Evolutionary conservation across 1,284 basidiomycete genomes (phyloP).

Genomic region (Tilletia walkeri): DNA sequence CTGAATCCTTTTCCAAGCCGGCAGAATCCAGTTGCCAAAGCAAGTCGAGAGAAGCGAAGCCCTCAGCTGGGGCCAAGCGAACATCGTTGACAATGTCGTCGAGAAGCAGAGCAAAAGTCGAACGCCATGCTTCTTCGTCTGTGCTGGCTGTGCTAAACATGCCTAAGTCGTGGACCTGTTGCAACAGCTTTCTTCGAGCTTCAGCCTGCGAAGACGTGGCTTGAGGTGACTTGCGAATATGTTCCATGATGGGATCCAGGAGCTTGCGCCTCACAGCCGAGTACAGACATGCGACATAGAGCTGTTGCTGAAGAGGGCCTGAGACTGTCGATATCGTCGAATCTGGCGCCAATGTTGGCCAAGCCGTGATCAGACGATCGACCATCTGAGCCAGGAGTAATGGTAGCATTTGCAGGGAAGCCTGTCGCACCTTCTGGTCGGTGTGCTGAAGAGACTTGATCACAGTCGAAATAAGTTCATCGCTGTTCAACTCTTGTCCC

Average conservation of each 20-base stretch:
- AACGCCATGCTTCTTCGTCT: slow-evolving; percentile 7
- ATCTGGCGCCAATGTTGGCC: neutral
- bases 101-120: neutral
- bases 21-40: slow-evolving; percentile 10
- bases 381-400: neutral
- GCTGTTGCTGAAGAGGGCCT: neutral
- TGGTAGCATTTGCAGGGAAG: neutral
- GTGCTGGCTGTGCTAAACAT: neutral
- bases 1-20: neutral
- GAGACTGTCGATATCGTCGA: neutral
- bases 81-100: neutral
- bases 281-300: neutral
- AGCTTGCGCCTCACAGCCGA: neutral
- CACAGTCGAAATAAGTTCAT: neutral
- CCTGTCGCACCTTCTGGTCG: neutral
- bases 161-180: neutral
- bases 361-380: neutral
- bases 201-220: neutral
- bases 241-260: neutral
- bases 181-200: neutral
- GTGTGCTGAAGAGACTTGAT: slow-evolving; percentile 5
- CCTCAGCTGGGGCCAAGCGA: neutral
- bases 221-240: neutral
- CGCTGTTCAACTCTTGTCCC: neutral
- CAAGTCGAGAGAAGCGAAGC: neutral